These are phyloP conservation scores for Kodamaea plutei DNA, from an alignment of 1,139 yeast species.

Conservation along the genomic window DNA sequence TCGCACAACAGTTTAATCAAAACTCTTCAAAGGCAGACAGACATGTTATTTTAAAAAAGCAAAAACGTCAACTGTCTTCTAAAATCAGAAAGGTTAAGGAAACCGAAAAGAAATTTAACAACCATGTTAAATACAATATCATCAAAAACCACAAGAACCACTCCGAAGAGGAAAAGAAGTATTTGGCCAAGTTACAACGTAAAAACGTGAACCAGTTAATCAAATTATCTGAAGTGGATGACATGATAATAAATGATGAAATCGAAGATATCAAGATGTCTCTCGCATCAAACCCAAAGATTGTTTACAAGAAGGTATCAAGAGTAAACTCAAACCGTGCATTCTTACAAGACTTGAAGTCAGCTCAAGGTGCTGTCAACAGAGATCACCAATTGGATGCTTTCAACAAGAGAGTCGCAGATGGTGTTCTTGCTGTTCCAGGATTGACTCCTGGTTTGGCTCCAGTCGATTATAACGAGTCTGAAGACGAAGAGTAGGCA, in stretches of 20 bases:
- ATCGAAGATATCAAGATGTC: constrained; percentile 38
- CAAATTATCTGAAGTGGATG: constrained; percentile 43
- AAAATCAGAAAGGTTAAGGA: constrained; percentile 33
- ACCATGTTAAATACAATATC: constrained; percentile 49
- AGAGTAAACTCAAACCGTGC: constrained; percentile 17
- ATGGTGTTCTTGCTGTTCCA: constrained; percentile 47
- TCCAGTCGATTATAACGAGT: constrained; percentile 67
- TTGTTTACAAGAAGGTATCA: constrained; percentile 22
- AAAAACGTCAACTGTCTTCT: constrained; percentile 26
- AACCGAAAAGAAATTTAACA: constrained; percentile 39
- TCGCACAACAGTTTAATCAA: constrained; percentile 12
- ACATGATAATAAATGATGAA: constrained; percentile 41
- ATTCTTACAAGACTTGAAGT: constrained; percentile 9
- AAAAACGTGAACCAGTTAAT: constrained; percentile 46
- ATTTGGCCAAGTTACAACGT: constrained; percentile 45
- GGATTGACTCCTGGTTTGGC: constrained; percentile 92
- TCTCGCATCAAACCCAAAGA: constrained; percentile 30
- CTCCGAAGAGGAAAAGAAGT: constrained; percentile 43
- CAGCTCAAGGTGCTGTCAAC: constrained; percentile 10
- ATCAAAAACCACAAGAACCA: constrained; percentile 38
- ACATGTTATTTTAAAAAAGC: constrained; percentile 24
- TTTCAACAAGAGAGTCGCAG: constrained; percentile 41
- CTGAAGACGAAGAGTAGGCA: constrained; percentile 34
- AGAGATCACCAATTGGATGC: constrained; percentile 30
- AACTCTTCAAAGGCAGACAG: constrained; percentile 37